Base-by-base conservation (phyloP, 441 rosid genomes). In the Theobroma grandiflorum region DNA sequence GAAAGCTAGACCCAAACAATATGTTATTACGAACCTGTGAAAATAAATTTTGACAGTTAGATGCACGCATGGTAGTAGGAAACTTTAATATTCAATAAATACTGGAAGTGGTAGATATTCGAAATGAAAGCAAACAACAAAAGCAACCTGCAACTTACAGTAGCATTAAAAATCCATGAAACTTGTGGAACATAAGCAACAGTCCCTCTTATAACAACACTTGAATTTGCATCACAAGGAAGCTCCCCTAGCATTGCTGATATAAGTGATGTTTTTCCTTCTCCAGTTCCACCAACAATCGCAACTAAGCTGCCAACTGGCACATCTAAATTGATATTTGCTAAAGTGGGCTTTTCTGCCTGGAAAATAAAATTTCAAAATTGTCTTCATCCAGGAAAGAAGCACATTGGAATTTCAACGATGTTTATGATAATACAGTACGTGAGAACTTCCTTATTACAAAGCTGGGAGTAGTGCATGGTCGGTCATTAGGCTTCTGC, bases 241-340 rank as follows among this genome's bases (percentile, higher is more conserved):
- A 97, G 77, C 88, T 97, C 99, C 67, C 99, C 99, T n/a, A 95
- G 92, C 90, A 97, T 95, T 86, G 99, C 99, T 0, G 98, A 97
- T 79, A 95, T 77, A 79, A 95, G 97, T 55, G 99, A 93, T 8
- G 99, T 94, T 86, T 97, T 97, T 78, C 99, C 99, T 90, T 97
- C 99, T 73, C 99, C 99, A 18, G 99, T 97, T 66, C 96, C 92
- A 71, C 99, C 99, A 82, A 97, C 96, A 79, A 97, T 78, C 31
- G 98, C 99, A 53, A 94, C 91, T 81, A 97, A 91, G 91, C 96
- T 88, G 45, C 99, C 99, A 26, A 77, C 90, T 38, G 92, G 91
- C 83, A 95, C 87, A 55, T 95, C 93, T 85, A 97, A 80, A 87
- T 93, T 94, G 85, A 97, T 92, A 85, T 91, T 85, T 75, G 91